These are phyloP conservation scores for Penicillium sp. DNA, from an alignment of 2,329 filamentous ascomycete species.

Conservation along the genomic window DNA sequence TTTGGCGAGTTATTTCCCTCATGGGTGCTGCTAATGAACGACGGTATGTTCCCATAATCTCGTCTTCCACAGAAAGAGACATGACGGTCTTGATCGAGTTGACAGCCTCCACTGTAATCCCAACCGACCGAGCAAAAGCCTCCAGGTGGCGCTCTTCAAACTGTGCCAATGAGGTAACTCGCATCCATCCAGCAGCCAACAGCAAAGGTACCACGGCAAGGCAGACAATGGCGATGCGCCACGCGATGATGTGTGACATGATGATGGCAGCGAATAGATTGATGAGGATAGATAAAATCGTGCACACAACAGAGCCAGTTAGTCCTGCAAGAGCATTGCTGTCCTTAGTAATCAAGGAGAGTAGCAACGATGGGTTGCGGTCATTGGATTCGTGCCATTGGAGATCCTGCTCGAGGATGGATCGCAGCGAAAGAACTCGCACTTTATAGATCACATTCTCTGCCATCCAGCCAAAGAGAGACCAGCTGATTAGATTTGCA, in stretches of 20 bases:
- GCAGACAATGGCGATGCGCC: conserved; percentile 73
- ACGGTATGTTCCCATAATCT: conserved; percentile 46
- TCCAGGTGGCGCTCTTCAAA: conserved; percentile 55
- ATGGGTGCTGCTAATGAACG: conserved; percentile 46
- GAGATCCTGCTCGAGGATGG: conserved; percentile 62
- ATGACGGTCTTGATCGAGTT: conserved; percentile 53
- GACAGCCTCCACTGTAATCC: conserved; percentile 51
- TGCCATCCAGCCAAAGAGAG: conserved; percentile 56
- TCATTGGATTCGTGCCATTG: conserved; percentile 67
- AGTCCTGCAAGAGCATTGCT: conserved; percentile 66
- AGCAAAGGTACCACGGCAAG: conserved; percentile 66
- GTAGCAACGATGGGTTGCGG: conserved; percentile 58
- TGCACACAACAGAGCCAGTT: conserved; percentile 68
- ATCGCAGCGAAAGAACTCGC: conserved; percentile 61
- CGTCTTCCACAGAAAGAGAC: conserved; percentile 50
- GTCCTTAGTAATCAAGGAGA: conserved; percentile 68
- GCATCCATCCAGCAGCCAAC: conserved; percentile 66
- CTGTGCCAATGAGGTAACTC: conserved; percentile 57
- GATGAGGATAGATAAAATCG: conserved; percentile 65
- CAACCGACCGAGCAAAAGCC: conserved; percentile 51
- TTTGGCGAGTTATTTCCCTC: conserved; percentile 47
- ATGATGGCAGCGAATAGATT: conserved; percentile 68
- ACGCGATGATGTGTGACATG: conserved; percentile 67
- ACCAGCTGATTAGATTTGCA: conserved; percentile 61
- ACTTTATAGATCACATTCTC: conserved; percentile 65